Base-by-base conservation (phyloP, 768 basidiomycete genomes). In the Auricularia sp. region DNA sequence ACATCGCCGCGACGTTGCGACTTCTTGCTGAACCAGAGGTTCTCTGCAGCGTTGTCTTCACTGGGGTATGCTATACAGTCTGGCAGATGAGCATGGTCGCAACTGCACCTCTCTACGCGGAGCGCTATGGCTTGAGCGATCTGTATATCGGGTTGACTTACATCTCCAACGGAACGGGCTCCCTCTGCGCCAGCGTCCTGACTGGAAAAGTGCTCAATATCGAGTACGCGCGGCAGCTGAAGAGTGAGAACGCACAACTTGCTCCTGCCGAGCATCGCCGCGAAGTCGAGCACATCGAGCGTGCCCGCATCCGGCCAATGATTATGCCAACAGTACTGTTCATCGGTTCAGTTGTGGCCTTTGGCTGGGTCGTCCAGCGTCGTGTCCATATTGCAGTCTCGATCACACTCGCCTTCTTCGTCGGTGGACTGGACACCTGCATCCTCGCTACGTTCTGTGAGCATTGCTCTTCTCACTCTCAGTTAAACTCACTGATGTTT, bases 11-110 rank as follows among this genome's bases (percentile, higher is more conserved):
- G 10, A 23, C 54, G 2, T 16, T 58, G 23, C 21, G 34, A 8
- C 54, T 58, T 18, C 34, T 58, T 8, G 16, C 23, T 8, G 23
- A 58, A 11, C 54, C 54, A 8, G 54, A 58, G 23, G 54, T 58
- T 8, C 54, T 58, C 21, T 58, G 54, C 34, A 23, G 54, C 34
- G 54, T 58, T 8, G 10, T 34, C 21, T 58, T 58, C 54, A 58
- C 54, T 10, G 54, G 54, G 10, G 54, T 58, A 11, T 58, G 54
- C 34, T 58, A 58, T 58, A 58, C 54, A 8, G 54, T 58, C 23
- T 58, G 54, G 54, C 54, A 58, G 54, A 58, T 23, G 23, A 58
- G 54, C 54, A 58, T 58, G 54, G 54, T 58, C 34, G 54, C 54
- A 8, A 58, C 54, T 18, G 21, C 54, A 2, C 21, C 54, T 8